Evolutionary conservation across 1,284 basidiomycete genomes (phyloP), one percentile per base, ranked within the genome.

Genomic region (Ustilago lituana): DNA sequence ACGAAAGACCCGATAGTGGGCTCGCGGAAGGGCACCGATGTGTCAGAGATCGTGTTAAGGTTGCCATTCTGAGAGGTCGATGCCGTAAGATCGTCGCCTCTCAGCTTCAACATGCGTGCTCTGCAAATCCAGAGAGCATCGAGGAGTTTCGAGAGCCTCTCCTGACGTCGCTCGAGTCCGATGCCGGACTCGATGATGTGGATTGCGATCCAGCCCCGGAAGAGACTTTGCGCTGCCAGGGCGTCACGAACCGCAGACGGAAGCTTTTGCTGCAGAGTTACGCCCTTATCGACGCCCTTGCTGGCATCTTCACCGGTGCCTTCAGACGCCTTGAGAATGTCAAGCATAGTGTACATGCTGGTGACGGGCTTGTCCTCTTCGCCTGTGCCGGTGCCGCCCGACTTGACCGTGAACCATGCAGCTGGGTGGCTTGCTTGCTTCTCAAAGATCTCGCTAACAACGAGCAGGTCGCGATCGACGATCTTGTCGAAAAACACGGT

Each of bases 41-140:
- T 38, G 22, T 71, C 68, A 7, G 39, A 6, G 4, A 39, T 24
- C 38, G 15, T 31, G 37, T 20, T 40, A 9, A 26, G n/a, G 38
- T 44, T 61, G 36, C 46, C 43, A n/a, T 17, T 29, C 23, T 38
- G 47, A 12, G 55, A n/a, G 20, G 15, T 41, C 15, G 32, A 26
- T 2, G 61, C 40, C 8, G 45, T 27, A 8, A 39, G 20, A 24
- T 60, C 66, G 32, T 61, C 63, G 22, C 26, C 40, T 36, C 69
- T 47, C 7, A 67, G 45, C 44, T 32, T 51, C 11, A 60, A 36
- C 79, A 80, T 81, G 15, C 78, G 69, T 5, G 78, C 64, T 31
- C 79, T 52, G 48, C 72, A 74, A 19, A 82, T 65, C 59, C 68
- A 74, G 9, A 80, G 67, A 5, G 77, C 76, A 38, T 80, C 79